Base-by-base conservation (phyloP, 352 stramenopile species). In the Blastocystis sp. region DNA sequence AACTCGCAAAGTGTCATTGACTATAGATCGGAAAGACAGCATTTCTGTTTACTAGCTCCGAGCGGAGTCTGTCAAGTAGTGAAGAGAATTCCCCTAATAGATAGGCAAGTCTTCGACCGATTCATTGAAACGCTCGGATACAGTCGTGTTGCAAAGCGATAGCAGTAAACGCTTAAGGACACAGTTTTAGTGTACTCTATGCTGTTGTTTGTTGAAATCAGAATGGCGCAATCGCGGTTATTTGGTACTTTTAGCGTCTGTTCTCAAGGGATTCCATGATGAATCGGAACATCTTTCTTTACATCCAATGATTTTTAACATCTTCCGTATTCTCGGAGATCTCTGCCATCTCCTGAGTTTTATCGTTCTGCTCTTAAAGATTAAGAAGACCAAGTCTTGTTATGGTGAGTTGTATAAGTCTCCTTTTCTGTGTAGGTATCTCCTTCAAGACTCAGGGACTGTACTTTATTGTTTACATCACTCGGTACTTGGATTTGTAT, bases 291-390 rank as follows among this genome's bases (percentile, higher is more conserved):
- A 8, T 18, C 9, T 51, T 73, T 73, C 61, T 29, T 27, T 51
- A 11, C 29, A 44, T 53, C 69, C 18, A 51, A 87, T 67, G 34
- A 88, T 72, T 29, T 97, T 97, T 93, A 97, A 97, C 87, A 90
- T 97, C 88, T 98, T 99, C 90, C 94, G 96, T 46, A 90, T 99
- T 21, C 91, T 93, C 72, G 96, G 95, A 87, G 96, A 99, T 91
- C 98, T 99, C 93, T 94, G 92, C 67, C 96, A 99, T 90, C 91
- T 98, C 44, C 94, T 96, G 75, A 98, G 94, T 89, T 99, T 99
- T 88, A 89, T 98, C 77, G 92, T 99, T 81, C 91, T 99, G 85
- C 90, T 99, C 76, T 91, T 98, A 59, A 97, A 97, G 88, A 91
- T 99, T 42, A 91, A 91, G 44, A 90, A 93, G 7, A 92, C 91